Base-by-base conservation (phyloP, 1,139 yeast species). In the Blastobotrys petasosporus region DNA sequence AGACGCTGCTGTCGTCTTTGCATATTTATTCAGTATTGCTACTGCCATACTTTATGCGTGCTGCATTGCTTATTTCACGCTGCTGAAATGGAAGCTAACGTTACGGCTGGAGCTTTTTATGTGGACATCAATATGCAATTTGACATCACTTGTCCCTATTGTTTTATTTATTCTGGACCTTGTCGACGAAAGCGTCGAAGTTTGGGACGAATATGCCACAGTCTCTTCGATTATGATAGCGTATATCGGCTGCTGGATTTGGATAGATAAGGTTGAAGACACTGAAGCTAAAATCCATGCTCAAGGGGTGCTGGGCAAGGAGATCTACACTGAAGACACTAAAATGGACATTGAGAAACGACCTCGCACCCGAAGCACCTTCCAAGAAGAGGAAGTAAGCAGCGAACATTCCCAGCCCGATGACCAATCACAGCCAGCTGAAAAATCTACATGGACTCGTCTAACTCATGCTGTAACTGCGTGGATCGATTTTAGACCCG, bases 101-200 rank as follows among this genome's bases (percentile, higher is more conserved):
- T 44, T 42, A 2, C 32, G 39, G 17, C 11, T 9, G 37, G 38
- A 34, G 16, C 25, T 47, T 34, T 13, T 41, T 16, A 16, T 35
- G 3, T 35, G 35, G 40, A 39, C 50, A 9, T 5, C 36, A 2
- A 23, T 41, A 23, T 78, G 90, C 9, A 63, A 79, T n/a, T 56
- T 81, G 1, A 70, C 81, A 28, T 75, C 83, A 2, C 73, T 81
- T 53, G 63, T 80, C 12, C 87, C 90, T 2, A 79, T 83, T 36
- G 84, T 82, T 0, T 78, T 87, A 54, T 87, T 86, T 62, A 72
- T 86, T 42, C 81, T 90, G 2, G 95, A 86, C 65, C 79, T 87
- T 4, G 75, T 92, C 2, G 78, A 79, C 58, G 73, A 79, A 2
- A 82, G 86, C 77, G 78, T 84, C 11, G 77, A 77, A 51, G 83